These are phyloP conservation scores for Diophrys appendiculata DNA, from an alignment of 73 alveolate species.

Conservation along the genomic window DNA sequence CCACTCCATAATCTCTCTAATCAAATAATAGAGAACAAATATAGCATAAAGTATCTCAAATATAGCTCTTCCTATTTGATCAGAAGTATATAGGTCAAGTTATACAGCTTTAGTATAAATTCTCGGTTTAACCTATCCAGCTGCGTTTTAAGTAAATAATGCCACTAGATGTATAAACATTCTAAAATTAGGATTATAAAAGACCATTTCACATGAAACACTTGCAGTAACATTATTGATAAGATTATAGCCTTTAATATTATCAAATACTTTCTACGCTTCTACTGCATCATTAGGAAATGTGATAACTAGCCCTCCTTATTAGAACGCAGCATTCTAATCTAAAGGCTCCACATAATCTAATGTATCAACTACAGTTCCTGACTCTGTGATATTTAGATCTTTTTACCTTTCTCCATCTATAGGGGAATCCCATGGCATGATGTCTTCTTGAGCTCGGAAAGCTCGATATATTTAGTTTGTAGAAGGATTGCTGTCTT, in stretches of 20 bases:
- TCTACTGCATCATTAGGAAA: not conserved
- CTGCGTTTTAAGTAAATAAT: constrained; percentile 9
- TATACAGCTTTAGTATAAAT: constrained; percentile 2
- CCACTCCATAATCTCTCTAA: constrained; percentile 28
- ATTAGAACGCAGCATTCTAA: not conserved
- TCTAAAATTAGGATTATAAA: constrained; percentile 19
- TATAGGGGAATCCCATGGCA: not conserved
- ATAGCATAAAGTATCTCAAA: constrained; percentile 35
- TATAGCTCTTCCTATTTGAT: constrained; percentile 22
- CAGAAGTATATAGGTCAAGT: constrained; percentile 17
- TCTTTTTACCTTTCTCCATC: not conserved
- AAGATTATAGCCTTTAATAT: constrained; percentile 6
- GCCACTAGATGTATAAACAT: constrained; percentile 3
- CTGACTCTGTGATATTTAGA: not conserved
- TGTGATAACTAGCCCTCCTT: constrained; percentile 21
- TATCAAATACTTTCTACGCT: constrained; percentile 15
- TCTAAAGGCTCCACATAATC: not conserved
- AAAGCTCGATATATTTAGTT: not conserved
- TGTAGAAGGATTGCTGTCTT: not conserved
- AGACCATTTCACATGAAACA: constrained; percentile 12
- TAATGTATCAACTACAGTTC: not conserved
- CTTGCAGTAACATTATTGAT: constrained; percentile 13
- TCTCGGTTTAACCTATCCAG: constrained; percentile 15
- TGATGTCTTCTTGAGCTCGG: not conserved
- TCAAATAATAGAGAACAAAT: constrained; percentile 17